phyloP scores from a whole-genome alignment of 2,329 filamentous ascomycete species.

The Venturiaceae sp. region DNA sequence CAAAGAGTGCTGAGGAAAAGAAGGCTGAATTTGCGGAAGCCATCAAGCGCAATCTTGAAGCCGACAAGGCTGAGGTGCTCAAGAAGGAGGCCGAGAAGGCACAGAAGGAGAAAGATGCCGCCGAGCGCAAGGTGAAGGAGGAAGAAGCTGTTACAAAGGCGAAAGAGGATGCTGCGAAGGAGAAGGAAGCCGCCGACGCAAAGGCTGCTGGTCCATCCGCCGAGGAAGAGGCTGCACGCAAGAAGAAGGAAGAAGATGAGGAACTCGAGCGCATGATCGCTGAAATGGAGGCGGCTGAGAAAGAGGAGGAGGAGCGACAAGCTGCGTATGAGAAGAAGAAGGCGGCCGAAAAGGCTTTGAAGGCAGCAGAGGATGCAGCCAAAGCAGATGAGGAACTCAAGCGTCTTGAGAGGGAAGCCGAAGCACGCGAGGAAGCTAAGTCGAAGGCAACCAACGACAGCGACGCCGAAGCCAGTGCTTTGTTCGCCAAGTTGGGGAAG shows the following conservation, averaged over 20 bases:
- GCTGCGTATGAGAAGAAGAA: conserved; percentile 66
- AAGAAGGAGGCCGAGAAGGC: conserved; percentile 31
- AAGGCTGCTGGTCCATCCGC: conserved; percentile 10
- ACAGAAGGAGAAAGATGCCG: conserved; percentile 19
- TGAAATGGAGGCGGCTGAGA: conserved; percentile 15
- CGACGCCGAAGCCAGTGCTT: conserved; percentile 27
- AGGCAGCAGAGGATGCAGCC: conserved; percentile 41
- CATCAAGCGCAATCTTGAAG: conserved; percentile 44
- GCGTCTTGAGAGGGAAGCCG: conserved; percentile 38
- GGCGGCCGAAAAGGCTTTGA: conserved; percentile 42
- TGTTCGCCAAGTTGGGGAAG: conserved; percentile 40
- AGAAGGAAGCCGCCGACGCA: conserved; percentile 23
- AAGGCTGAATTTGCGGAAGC: conserved; percentile 54
- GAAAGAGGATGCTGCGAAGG: conserved; percentile 18
- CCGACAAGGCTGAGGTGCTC: conserved; percentile 29
- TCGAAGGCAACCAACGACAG: conserved; percentile 20
- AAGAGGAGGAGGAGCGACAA: conserved; percentile 31
- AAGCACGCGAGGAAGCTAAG: conserved; percentile 34
- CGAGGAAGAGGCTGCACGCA: conserved; percentile 18
- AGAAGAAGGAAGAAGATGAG: conserved; percentile 13
- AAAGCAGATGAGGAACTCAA: conserved; percentile 45
- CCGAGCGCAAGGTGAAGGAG: conserved; percentile 14
- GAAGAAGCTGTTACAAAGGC: conserved; percentile 13
- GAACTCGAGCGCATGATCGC: conserved; percentile 10
- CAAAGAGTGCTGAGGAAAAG: conserved; percentile 70